Percentiles rank a stretch among this genome's conserved stretches.
Conservation (phyloP, 2,329 filamentous ascomycete species). For the Pseudogymnoascus sp. region DNA sequence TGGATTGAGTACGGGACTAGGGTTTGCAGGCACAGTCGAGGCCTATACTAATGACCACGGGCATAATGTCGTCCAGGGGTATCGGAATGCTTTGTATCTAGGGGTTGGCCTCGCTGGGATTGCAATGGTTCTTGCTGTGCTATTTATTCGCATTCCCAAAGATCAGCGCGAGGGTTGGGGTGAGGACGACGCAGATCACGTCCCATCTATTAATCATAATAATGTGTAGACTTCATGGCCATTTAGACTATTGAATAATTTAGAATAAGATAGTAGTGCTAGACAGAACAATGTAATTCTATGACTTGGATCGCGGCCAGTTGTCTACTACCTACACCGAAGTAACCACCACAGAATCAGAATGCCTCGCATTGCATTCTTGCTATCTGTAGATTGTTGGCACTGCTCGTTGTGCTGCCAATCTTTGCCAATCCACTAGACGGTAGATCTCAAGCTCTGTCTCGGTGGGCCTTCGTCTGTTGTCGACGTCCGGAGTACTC, state of each 20-base stretch:
- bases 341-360: too few relatives aligned
- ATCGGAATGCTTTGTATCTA: conserved; percentile 36
- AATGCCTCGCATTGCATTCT: too few relatives aligned
- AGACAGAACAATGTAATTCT: background rate
- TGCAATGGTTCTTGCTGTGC: conserved; percentile 30
- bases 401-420: background rate
- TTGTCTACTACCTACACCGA: too few relatives aligned
- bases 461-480: background rate
- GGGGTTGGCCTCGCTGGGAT: conserved; percentile 30
- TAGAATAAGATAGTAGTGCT: background rate
- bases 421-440: background rate
- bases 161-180: conserved; percentile 33
- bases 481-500: background rate
- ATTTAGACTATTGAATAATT: background rate
- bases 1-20: conserved; percentile 35
- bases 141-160: conserved; percentile 36
- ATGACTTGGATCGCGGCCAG: background rate
- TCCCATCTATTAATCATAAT: background rate
- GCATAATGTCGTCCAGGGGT: conserved; percentile 26
- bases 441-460: background rate
- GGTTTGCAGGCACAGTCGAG: conserved; percentile 38
- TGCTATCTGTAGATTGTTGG: too few relatives aligned
- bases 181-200: background rate
- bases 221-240: background rate
- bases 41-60: conserved; percentile 15